These are phyloP conservation scores for Schwanniomyces yamadae DNA, from an alignment of 805 yeast species.

Conservation along the genomic window DNA sequence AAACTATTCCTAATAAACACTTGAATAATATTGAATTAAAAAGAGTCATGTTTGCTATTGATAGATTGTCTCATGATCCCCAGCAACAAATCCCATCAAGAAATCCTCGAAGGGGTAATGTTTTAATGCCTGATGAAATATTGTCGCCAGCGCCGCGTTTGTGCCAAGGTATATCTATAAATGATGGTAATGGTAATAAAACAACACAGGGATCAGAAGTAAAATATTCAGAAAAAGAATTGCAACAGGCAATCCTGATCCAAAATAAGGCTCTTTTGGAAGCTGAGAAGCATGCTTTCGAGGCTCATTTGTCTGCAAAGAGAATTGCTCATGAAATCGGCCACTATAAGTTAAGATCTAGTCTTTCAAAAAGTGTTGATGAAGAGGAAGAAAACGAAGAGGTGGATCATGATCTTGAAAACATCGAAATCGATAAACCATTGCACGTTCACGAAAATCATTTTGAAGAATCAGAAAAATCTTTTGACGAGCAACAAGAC, in stretches of 20 bases:
- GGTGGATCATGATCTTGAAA: slow-evolving; percentile 9
- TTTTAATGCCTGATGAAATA: slow-evolving; percentile 61
- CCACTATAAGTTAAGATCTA: slow-evolving; percentile 31
- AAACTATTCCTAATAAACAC: slow-evolving; percentile 31
- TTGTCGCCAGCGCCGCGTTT: slow-evolving; percentile 61
- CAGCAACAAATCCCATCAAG: slow-evolving; percentile 63
- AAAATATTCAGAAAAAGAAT: slow-evolving; percentile 44
- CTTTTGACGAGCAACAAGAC: slow-evolving; percentile 8
- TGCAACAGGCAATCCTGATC: slow-evolving; percentile 57
- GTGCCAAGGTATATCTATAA: slow-evolving; percentile 63
- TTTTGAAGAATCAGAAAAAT: slow-evolving; percentile 37
- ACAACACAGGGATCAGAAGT: slow-evolving; percentile 16
- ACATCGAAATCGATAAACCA: slow-evolving; percentile 66
- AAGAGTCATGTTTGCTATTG: slow-evolving; percentile 76
- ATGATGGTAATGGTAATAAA: slow-evolving; percentile 32
- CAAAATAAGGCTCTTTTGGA: slow-evolving; percentile 55
- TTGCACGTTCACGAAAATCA: slow-evolving; percentile 58
- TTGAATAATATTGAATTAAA: slow-evolving; percentile 41
- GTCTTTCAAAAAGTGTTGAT: slow-evolving; percentile 4
- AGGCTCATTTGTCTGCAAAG: slow-evolving; percentile 71
- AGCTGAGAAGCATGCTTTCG: slow-evolving; percentile 70
- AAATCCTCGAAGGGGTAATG: slow-evolving; percentile 53
- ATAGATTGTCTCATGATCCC: slow-evolving; percentile 73
- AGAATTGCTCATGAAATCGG: slow-evolving; percentile 67
- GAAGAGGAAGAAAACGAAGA: slow-evolving; percentile 9